These are phyloP conservation scores for Phaseolus lunatus DNA, from an alignment of 306 rosid species.

Conservation along the genomic window DNA sequence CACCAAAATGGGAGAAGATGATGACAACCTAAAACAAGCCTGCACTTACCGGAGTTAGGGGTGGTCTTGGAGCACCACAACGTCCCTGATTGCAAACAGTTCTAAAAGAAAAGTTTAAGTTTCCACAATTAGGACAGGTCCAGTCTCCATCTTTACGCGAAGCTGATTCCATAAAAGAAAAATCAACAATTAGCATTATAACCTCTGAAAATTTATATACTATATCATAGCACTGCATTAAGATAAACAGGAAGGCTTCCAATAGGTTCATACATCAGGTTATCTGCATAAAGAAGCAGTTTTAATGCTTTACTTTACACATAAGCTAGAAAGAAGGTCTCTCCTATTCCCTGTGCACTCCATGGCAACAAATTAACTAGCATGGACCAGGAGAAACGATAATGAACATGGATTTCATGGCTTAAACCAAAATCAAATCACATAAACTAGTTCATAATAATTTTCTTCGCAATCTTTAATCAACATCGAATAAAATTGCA, in stretches of 20 bases:
- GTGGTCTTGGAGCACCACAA: slow-evolving; percentile 56
- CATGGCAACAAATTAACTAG: background rate
- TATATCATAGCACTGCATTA: background rate
- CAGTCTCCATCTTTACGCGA: slow-evolving; percentile 60
- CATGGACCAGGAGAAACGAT: background rate
- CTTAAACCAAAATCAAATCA: background rate
- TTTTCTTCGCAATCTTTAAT: background rate
- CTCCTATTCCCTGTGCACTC: background rate
- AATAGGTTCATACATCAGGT: background rate
- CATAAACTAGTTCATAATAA: background rate
- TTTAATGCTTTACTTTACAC: background rate
- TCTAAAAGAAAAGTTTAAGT: slow-evolving; percentile 62
- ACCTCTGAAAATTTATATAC: background rate
- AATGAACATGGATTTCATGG: background rate
- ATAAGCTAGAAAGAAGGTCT: background rate
- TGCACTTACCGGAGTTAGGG: slow-evolving; percentile 48
- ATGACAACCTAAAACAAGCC: slow-evolving; percentile 17
- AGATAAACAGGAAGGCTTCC: background rate
- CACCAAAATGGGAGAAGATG: background rate
- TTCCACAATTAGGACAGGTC: slow-evolving; percentile 60
- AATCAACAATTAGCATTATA: slow-evolving; percentile 14
- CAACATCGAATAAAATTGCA: background rate
- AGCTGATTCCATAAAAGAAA: slow-evolving; percentile 46
- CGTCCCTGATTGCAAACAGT: slow-evolving; percentile 54
- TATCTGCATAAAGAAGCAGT: background rate